phyloP scores from a whole-genome alignment of 495 filamentous ascomycete genomes.

The Xanthoparmelia taractica region DNA sequence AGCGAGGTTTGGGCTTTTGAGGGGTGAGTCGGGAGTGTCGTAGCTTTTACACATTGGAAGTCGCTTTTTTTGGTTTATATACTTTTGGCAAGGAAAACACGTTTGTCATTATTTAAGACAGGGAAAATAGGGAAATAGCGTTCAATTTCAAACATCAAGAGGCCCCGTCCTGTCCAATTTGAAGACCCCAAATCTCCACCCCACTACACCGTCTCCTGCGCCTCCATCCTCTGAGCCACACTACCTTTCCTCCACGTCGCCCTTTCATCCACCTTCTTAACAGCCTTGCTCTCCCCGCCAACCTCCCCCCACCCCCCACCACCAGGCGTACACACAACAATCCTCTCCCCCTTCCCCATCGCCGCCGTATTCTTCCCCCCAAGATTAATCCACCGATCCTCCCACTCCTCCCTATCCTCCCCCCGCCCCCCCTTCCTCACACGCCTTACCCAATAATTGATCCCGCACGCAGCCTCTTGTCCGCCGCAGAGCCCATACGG shows the following conservation, averaged over 20 bases:
- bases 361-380: conserved; percentile 90
- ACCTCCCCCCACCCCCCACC: conserved; percentile 45
- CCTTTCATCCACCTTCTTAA: conserved; percentile 20
- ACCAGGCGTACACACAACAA: conserved; percentile 59
- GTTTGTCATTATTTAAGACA: no score
- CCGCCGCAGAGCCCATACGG: conserved; percentile 91
- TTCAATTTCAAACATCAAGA: not conserved
- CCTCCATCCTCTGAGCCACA: conserved; percentile 24
- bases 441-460: conserved; percentile 81
- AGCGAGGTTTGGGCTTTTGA: no score
- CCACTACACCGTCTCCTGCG: conserved; percentile 24
- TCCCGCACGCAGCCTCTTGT: conserved; percentile 64
- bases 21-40: no score
- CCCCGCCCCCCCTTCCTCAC: conserved; percentile 36
- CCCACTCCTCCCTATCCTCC: conserved; percentile 37
- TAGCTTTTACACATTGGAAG: no score
- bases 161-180: not conserved
- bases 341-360: conserved; percentile 78
- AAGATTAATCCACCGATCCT: conserved; percentile 68
- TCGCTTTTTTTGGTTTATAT: not conserved
- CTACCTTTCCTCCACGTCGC: conserved; percentile 27
- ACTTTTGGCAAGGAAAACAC: not conserved
- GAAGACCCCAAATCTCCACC: not conserved
- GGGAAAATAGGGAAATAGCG: no score
- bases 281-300: conserved; percentile 21